Conservation (phyloP, 345 rosid genomes). For the Abelmoschus esculentus region DNA sequence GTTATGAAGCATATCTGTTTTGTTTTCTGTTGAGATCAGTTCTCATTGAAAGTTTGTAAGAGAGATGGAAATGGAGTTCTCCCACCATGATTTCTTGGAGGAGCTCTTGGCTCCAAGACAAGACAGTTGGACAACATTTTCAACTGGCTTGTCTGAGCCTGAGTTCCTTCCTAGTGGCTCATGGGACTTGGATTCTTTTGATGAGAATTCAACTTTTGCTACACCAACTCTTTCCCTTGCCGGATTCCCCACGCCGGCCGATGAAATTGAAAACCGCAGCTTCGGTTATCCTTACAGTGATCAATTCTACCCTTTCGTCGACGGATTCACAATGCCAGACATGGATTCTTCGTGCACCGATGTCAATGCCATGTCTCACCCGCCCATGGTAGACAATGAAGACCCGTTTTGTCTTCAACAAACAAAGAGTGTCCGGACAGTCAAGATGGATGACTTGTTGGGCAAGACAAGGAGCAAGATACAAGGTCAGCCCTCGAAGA, state of each 20-base stretch:
- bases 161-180: slow-evolving; percentile 27
- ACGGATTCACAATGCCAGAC: slow-evolving; percentile 34
- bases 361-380: not conserved
- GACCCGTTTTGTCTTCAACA: slow-evolving; percentile 24
- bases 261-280: not conserved
- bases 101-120: slow-evolving; percentile 47
- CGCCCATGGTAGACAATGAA: not conserved
- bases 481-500: slow-evolving; percentile 91
- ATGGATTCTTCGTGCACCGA: slow-evolving; percentile 15
- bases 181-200: slow-evolving; percentile 48
- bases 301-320: slow-evolving; percentile 30
- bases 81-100: slow-evolving; percentile 59
- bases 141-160: slow-evolving; percentile 23
- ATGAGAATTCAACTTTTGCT: slow-evolving; percentile 23
- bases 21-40: not conserved
- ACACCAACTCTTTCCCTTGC: slow-evolving; percentile 27
- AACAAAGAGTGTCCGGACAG: slow-evolving; percentile 23
- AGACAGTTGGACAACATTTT: slow-evolving; percentile 18
- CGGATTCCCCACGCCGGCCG: slow-evolving; percentile 2
- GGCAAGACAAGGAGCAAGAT: slow-evolving; percentile 35
- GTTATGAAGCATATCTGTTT: slow-evolving; percentile 10
- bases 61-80: slow-evolving; percentile 46
- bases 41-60: not conserved
- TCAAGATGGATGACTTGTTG: slow-evolving; percentile 39
- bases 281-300: not conserved